Evolutionary conservation across 164 flowering plant species (phyloP).

Genomic region (Chloranthus sessilifolius): DNA sequence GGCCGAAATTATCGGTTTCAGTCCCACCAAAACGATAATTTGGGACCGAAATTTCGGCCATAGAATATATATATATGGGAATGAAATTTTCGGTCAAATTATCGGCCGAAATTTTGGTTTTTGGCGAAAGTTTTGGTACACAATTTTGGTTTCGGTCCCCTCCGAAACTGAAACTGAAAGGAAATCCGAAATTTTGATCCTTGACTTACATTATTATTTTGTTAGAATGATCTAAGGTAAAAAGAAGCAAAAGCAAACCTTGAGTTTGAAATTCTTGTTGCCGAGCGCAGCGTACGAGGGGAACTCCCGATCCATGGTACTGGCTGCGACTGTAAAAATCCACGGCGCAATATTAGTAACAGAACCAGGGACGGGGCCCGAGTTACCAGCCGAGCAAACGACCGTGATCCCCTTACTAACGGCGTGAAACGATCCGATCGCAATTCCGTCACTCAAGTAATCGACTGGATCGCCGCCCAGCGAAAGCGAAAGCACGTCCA

Average conservation of each 20-base stretch:
- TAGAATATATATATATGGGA: no score
- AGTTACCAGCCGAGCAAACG: constrained; percentile 47
- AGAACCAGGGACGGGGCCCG: constrained; percentile 28
- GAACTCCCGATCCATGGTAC: constrained; percentile 53
- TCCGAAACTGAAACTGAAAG: no score
- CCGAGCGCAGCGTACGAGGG: constrained; percentile 25
- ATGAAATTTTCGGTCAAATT: no score
- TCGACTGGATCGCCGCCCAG: neutral
- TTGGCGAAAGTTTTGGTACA: no score
- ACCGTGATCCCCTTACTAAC: constrained; percentile 42
- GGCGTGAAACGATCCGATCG: constrained; percentile 60
- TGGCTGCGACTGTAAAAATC: constrained; percentile 65
- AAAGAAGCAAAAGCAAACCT: neutral
- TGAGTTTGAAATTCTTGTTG: no score
- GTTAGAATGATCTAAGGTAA: neutral
- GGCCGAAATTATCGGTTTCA: no score
- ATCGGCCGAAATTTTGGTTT: no score
- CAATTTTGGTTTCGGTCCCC: no score
- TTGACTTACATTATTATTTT: no score
- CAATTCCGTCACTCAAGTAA: constrained; percentile 33
- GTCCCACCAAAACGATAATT: no score
- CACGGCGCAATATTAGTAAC: constrained; percentile 48
- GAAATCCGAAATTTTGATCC: no score
- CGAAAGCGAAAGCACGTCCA: constrained; percentile 9
- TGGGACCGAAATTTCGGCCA: no score